These are phyloP conservation scores for Eucalyptus erythrocorys DNA, from an alignment of 345 rosid species.

Conservation along the genomic window DNA sequence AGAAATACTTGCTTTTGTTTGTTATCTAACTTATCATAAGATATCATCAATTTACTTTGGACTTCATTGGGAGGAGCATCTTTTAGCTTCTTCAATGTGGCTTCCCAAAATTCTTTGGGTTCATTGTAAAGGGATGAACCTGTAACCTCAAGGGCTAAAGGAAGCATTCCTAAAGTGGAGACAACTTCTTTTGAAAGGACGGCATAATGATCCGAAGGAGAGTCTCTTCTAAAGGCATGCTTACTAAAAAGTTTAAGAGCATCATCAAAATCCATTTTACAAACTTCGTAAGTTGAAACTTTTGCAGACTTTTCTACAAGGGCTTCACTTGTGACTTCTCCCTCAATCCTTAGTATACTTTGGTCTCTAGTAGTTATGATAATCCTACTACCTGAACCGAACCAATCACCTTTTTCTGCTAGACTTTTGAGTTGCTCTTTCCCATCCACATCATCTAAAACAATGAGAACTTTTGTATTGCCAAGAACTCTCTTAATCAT, in stretches of 20 bases:
- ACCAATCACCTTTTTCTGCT: not conserved
- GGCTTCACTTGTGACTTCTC: not conserved
- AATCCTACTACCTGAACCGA: not conserved
- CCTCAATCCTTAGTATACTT: not conserved
- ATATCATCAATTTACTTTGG: not conserved
- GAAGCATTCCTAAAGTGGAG: not conserved
- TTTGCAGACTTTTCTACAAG: rapidly evolving
- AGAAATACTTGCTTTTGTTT: not conserved
- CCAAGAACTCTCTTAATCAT: not conserved
- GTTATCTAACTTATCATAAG: not conserved
- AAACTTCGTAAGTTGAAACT: not conserved
- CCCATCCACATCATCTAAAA: not conserved
- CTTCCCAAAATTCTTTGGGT: not conserved
- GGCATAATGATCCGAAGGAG: not conserved
- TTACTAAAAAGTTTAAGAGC: not conserved
- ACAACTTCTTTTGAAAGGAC: not conserved
- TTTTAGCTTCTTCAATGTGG: not conserved
- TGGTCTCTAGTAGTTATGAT: not conserved
- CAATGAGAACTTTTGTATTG: not conserved
- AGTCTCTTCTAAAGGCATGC: not conserved
- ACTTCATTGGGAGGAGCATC: not conserved
- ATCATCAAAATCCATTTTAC: not conserved
- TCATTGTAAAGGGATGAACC: not conserved
- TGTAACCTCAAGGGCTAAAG: not conserved
- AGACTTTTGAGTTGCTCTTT: not conserved